These are phyloP conservation scores for Globisporangium carolinianum DNA, from an alignment of 352 stramenopile species.

Conservation along the genomic window DNA sequence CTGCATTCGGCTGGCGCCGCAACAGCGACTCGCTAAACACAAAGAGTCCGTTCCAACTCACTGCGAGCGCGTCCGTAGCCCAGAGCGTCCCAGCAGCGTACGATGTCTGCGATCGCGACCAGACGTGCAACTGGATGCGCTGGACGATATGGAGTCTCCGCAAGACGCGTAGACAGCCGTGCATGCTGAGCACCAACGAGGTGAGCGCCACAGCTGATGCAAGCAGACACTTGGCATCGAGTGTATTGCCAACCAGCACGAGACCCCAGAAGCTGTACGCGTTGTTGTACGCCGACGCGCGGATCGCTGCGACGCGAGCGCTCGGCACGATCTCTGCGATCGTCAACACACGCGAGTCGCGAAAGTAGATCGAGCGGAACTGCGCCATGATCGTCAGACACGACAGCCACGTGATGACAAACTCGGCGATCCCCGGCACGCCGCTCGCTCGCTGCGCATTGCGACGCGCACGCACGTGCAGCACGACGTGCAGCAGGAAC, in stretches of 20 bases:
- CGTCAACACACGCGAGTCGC: slow-evolving; percentile 2
- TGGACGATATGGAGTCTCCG: background rate
- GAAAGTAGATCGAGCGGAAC: slow-evolving; percentile 9
- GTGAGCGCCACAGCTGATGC: background rate
- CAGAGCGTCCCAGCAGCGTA: slow-evolving; percentile 13
- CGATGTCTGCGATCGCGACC: slow-evolving; percentile 4
- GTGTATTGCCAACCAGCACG: background rate
- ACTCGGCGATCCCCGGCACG: slow-evolving; percentile 16
- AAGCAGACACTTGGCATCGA: slow-evolving; percentile 4
- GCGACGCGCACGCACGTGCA: background rate
- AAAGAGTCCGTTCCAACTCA: slow-evolving; percentile 10
- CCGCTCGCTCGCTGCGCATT: slow-evolving; percentile 2
- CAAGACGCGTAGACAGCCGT: background rate
- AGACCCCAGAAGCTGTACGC: too few species aligned
- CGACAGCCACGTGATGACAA: slow-evolving; percentile 18
- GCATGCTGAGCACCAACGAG: background rate
- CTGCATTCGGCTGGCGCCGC: background rate
- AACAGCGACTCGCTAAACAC: background rate
- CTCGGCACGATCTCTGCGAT: slow-evolving; percentile 2
- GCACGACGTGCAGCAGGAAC: slow-evolving; percentile 9
- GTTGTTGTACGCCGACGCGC: background rate
- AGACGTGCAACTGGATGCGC: slow-evolving; percentile 4
- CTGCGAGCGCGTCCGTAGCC: slow-evolving; percentile 4
- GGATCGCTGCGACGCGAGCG: background rate
- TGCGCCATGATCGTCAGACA: slow-evolving; percentile 8